phyloP scores from a whole-genome alignment of 331 rosid species.

The Acacia pycnantha region DNA sequence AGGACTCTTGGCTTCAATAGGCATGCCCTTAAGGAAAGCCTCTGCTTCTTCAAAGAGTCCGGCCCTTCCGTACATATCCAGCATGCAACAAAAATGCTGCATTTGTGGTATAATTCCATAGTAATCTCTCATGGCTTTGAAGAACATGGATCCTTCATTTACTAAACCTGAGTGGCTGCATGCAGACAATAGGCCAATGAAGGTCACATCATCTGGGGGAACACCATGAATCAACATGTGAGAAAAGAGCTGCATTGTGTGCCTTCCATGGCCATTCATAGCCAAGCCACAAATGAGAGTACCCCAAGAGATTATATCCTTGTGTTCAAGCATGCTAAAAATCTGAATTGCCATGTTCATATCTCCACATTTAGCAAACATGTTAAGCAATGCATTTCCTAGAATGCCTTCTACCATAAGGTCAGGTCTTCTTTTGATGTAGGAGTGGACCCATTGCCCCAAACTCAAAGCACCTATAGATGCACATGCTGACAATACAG shows the following conservation, averaged over 20 bases:
- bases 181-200: slow-evolving; percentile 63
- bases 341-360: slow-evolving; percentile 48
- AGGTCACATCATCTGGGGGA: slow-evolving; percentile 64
- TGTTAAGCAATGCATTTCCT: slow-evolving; percentile 78
- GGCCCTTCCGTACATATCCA: slow-evolving; percentile 76
- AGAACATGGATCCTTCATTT: slow-evolving; percentile 55
- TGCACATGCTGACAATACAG: slow-evolving; percentile 66
- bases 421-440: slow-evolving; percentile 39
- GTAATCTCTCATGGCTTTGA: slow-evolving; percentile 58
- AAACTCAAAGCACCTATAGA: slow-evolving; percentile 59
- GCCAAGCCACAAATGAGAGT: slow-evolving; percentile 71
- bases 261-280: slow-evolving; percentile 69
- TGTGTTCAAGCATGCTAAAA: slow-evolving; percentile 41
- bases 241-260: slow-evolving; percentile 53
- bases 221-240: slow-evolving; percentile 72
- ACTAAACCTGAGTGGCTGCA: slow-evolving; percentile 78
- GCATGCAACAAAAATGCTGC: slow-evolving; percentile 63
- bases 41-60: slow-evolving; percentile 68
- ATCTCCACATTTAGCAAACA: slow-evolving; percentile 74
- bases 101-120: slow-evolving; percentile 49
- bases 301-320: slow-evolving; percentile 79
- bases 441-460: slow-evolving; percentile 75
- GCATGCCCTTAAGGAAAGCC: slow-evolving; percentile 62
- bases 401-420: slow-evolving; percentile 43
- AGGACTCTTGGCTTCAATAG: slow-evolving; percentile 52